These are phyloP conservation scores for Pulveroboletus sp. DNA, from an alignment of 768 basidiomycete genomes.

Conservation along the genomic window DNA sequence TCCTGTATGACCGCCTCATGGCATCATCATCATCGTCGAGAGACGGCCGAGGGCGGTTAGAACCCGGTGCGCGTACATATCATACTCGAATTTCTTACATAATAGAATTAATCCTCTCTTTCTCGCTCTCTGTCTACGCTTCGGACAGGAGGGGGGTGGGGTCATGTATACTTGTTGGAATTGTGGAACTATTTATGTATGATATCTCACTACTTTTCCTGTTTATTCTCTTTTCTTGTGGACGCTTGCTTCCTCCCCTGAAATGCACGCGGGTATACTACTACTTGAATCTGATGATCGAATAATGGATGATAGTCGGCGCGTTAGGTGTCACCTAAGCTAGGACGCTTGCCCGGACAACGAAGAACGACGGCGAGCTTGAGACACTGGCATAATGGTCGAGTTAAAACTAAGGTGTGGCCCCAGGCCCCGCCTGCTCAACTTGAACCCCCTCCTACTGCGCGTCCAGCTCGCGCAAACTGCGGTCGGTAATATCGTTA, in stretches of 20 bases:
- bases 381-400: too few species aligned
- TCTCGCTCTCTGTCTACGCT: background rate
- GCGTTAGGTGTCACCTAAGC: too few species aligned
- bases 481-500: too few species aligned
- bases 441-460: too few species aligned
- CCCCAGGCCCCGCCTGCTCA: too few species aligned
- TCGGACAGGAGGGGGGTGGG: background rate
- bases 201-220: constrained; percentile 24
- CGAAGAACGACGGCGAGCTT: too few species aligned
- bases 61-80: constrained; percentile 10
- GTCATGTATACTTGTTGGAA: constrained; percentile 13
- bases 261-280: constrained; percentile 13
- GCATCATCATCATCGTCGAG: constrained; percentile 42
- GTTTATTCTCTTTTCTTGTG: background rate
- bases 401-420: too few species aligned
- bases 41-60: constrained; percentile 38
- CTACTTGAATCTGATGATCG: background rate
- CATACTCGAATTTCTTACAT: constrained; percentile 1
- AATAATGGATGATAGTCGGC: too few species aligned
- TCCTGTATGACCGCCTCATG: constrained; percentile 27
- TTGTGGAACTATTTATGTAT: constrained; percentile 30
- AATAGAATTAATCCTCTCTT: constrained; percentile 2
- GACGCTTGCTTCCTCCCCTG: constrained; percentile 4
- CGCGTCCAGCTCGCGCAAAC: too few species aligned
- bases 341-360: too few species aligned